Evolutionary conservation across 2,329 filamentous ascomycete genomes (phyloP).

Genomic region (Ophiocordyceps unilateralis): DNA sequence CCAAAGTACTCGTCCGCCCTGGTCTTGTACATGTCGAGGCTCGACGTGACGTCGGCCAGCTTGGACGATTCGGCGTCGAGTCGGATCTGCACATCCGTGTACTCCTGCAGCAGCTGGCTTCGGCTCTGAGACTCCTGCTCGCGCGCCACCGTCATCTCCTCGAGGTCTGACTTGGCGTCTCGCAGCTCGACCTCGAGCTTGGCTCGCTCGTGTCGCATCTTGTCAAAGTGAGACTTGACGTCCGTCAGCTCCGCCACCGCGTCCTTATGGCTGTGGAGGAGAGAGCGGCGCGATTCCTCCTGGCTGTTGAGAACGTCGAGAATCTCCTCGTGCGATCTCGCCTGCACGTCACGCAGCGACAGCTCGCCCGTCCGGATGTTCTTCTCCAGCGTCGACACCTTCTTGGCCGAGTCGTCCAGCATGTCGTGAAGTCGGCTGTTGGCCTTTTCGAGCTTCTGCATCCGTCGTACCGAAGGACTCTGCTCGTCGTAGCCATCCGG

Average conservation of each 20-base stretch:
- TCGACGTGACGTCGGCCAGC: slow-evolving; percentile 66
- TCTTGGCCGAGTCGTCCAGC: slow-evolving; percentile 85
- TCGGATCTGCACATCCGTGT: slow-evolving; percentile 82
- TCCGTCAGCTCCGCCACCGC: slow-evolving; percentile 73
- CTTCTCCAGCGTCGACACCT: slow-evolving; percentile 77
- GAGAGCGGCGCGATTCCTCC: slow-evolving; percentile 67
- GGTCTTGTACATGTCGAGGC: slow-evolving; percentile 75
- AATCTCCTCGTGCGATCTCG: slow-evolving; percentile 85
- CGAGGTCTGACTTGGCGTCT: slow-evolving; percentile 66
- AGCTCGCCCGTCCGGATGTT: slow-evolving; percentile 75
- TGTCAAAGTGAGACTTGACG: slow-evolving; percentile 74
- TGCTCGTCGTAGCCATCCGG: slow-evolving; percentile 57
- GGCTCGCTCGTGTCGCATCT: slow-evolving; percentile 65
- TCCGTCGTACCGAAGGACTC: slow-evolving; percentile 60
- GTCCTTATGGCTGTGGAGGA: slow-evolving; percentile 73
- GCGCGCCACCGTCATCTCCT: slow-evolving; percentile 59
- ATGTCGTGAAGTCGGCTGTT: slow-evolving; percentile 86
- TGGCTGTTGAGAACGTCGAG: slow-evolving; percentile 86
- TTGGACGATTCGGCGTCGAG: slow-evolving; percentile 80
- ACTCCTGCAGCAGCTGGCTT: slow-evolving; percentile 78
- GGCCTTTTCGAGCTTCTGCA: slow-evolving; percentile 82
- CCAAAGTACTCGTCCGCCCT: slow-evolving; percentile 92
- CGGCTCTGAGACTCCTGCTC: slow-evolving; percentile 83
- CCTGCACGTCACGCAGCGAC: slow-evolving; percentile 77
- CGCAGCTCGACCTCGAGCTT: slow-evolving; percentile 73